phyloP scores from a whole-genome alignment of 1,139 yeast species.

The Geotrichum reessii region DNA sequence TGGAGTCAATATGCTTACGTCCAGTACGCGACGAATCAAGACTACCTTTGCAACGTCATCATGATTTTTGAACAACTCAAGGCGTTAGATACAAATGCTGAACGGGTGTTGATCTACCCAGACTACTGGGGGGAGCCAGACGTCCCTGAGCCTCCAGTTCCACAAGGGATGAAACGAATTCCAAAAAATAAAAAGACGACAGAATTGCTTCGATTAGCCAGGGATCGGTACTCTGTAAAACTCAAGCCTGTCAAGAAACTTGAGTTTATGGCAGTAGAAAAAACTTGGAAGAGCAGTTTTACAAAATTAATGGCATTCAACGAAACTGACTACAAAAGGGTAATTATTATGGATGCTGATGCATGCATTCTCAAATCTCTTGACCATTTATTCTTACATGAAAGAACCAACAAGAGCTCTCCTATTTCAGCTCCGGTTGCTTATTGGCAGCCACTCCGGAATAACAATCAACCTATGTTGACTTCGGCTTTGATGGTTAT shows the following conservation, averaged over 20 bases:
- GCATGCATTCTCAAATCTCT: conserved; percentile 32
- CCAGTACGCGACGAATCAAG: conserved; percentile 43
- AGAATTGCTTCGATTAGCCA: conserved; percentile 13
- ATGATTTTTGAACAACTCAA: conserved; percentile 39
- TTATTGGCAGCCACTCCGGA: conserved; percentile 28
- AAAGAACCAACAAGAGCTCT: conserved; percentile 36
- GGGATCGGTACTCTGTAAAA: conserved; percentile 23
- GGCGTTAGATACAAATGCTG: conserved; percentile 38
- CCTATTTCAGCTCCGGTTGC: conserved; percentile 37
- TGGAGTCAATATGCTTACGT: conserved; percentile 40
- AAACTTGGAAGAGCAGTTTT: conserved; percentile 44
- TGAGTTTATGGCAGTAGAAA: conserved; percentile 23
- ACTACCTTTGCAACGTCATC: conserved; percentile 43
- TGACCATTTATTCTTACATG: conserved; percentile 44
- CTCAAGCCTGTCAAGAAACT: conserved; percentile 31
- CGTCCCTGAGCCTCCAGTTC: background rate
- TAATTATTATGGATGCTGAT: conserved; percentile 44
- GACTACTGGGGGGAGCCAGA: conserved; percentile 19
- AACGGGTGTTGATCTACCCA: conserved; percentile 36
- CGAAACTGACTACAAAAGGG: conserved; percentile 44
- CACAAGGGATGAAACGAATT: background rate
- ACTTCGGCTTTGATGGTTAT: conserved; percentile 13
- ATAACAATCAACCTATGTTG: background rate
- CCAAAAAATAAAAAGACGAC: conserved; percentile 4
- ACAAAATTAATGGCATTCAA: conserved; percentile 46